Conservation (phyloP, 495 filamentous ascomycete genomes). For the Penicillium desertorum region DNA sequence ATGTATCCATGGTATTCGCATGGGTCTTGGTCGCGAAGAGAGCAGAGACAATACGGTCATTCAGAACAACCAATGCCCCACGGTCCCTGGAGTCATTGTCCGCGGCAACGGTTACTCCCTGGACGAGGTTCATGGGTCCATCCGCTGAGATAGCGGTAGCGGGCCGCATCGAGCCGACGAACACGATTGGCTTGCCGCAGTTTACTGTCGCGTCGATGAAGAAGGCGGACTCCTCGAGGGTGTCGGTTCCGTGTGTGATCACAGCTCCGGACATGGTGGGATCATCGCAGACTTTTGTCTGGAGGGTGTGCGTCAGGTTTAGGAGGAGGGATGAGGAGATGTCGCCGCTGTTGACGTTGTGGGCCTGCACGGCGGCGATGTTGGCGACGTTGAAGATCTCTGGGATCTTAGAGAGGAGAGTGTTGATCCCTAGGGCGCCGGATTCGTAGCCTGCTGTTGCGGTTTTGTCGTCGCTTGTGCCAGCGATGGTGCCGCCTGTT, state of each 20-base stretch:
- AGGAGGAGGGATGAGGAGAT: constrained; percentile 45
- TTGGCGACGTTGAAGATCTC: constrained; percentile 47
- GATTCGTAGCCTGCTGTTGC: constrained; percentile 49
- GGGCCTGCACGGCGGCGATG: constrained; percentile 46
- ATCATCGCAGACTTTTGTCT: constrained; percentile 41
- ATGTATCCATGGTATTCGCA: constrained; percentile 53
- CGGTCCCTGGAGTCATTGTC: constrained; percentile 33
- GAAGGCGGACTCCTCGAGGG: constrained; percentile 52
- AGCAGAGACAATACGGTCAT: constrained; percentile 50
- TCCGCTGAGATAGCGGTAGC: constrained; percentile 52
- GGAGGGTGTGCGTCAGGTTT: constrained; percentile 42
- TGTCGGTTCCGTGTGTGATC: constrained; percentile 54
- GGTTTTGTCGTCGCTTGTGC: constrained; percentile 39
- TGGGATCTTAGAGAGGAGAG: constrained; percentile 43
- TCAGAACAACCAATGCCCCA: constrained; percentile 50
- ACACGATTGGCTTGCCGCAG: constrained; percentile 48
- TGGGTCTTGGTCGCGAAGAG: constrained; percentile 53
- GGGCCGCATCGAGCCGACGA: constrained; percentile 52
- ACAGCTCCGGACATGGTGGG: constrained; percentile 46
- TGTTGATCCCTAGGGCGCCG: constrained; percentile 42
- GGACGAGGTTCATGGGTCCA: constrained; percentile 51
- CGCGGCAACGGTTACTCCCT: constrained; percentile 48
- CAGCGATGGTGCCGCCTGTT: constrained; percentile 49
- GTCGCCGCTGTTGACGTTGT: constrained; percentile 39
- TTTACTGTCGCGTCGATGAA: constrained; percentile 49